Evolutionary conservation across 768 basidiomycete genomes (phyloP), one percentile per base, ranked within the genome.

Genomic region (Hysterangium stoloniferum): DNA sequence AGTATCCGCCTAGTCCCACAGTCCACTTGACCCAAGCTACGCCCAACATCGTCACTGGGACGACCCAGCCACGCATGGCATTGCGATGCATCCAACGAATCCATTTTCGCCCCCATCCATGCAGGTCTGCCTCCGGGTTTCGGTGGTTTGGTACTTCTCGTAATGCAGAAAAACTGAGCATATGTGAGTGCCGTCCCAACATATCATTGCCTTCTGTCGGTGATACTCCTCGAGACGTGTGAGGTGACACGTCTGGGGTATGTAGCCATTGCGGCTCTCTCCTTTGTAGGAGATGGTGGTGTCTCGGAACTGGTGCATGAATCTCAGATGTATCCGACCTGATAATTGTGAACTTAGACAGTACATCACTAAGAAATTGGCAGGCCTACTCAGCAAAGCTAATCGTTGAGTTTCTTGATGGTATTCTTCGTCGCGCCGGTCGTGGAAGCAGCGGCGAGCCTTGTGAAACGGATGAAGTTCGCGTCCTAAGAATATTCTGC

Each of bases 1-100:
- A 92, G 67, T 92, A 93, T 17, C 79, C 76, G 13, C 85, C 88
- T 25, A 93, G 58, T 12, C 88, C 83, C 27, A 87, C 69, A 52
- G 73, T 73, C 69, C 79, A 79, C 63, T 85, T 89, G 50, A 88
- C 65, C 60, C 78, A 68, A 2, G 72, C 68, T 1, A 80, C 71
- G 2, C 71, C 69, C 0, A 74, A 66, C n/a, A 89, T 62, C 7
- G 74, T 68, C 37, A 66, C 64, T 3, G 83, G 81, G 1, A 84
- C 62, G 6, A 85, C 73, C 76, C 76, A 84, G 1, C 62, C 59
- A 57, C 73, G 80, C 61, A 86, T 62, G 15, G 73, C 75, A 29
- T 76, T 70, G 56, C 74, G 81, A 54, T 87, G 84, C 84, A 90
- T 86, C 86, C 84, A 91, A 36, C 81, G 72, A 33, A 86, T 69